Evolutionary conservation across 768 basidiomycete genomes (phyloP), one percentile per base, ranked within the genome.

Genomic region (Mycena leptocephala): DNA sequence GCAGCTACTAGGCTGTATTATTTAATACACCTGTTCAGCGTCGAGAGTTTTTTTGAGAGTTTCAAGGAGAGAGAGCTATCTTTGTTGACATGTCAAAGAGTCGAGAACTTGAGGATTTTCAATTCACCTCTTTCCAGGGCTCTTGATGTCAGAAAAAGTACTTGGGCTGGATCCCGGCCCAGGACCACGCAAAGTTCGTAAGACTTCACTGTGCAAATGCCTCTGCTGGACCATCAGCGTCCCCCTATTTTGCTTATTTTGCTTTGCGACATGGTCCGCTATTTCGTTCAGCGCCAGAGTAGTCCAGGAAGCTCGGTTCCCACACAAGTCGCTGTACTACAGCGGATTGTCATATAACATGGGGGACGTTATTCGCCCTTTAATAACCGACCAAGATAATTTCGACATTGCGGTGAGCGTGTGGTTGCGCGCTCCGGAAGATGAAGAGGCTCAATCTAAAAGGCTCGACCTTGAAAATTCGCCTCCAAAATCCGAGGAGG

Each of bases 381-480:
- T 84, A n/a, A 78, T 84, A 51, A 39, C 64, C 2, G 65, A 78
- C 16, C 33, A 81, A 13, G 76, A 84, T n/a, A 76, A 64, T 1
- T 83, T 84, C 63, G 82, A 84, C 69, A 78, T 84, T 11, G 81
- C 78, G 4, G 82, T 80, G 22, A 81, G 70, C 32, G 80, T 84
- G 18, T 84, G 83, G 82, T 46, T 80, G 26, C 76, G 81, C 68
- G 80, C 77, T 5, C 67, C 80, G 7, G 63, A 76, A n/a, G 70
- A 61, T 9, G 77, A 79, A 43, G 79, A 80, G 43, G 58, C 63
- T 26, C 70, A 70, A 28, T 71, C 43, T 14, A 41, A 30, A 46
- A 61, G 46, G 18, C 35, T 46, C 28, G 55, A 41, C 56, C 30
- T 53, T 39, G 33, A 30, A 20, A 55, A 4, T 20, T 13, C 33